These are phyloP conservation scores for Monosporascus sp. DNA, from an alignment of 2,329 filamentous ascomycete genomes.

Conservation along the genomic window DNA sequence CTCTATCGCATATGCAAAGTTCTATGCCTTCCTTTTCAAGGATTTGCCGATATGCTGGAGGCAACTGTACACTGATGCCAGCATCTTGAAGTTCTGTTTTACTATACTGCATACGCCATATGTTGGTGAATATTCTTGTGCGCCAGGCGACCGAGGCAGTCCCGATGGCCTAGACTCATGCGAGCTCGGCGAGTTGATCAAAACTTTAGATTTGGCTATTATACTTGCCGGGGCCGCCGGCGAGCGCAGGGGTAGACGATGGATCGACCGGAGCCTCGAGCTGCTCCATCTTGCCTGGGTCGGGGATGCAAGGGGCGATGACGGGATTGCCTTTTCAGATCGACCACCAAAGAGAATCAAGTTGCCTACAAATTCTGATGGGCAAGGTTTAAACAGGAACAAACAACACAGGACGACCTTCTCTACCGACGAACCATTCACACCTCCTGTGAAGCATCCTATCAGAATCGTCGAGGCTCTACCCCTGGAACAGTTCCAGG, in stretches of 20 bases:
- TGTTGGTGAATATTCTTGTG: slow-evolving; percentile 2
- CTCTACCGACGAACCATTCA: slow-evolving; percentile 33
- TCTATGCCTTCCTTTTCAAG: slow-evolving; percentile 65
- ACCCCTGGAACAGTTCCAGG: slow-evolving; percentile 56
- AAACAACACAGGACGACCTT: slow-evolving; percentile 16
- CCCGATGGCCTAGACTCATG: neutral
- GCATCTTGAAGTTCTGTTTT: slow-evolving; percentile 55
- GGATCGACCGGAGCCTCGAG: slow-evolving; percentile 47
- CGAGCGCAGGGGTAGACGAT: slow-evolving; percentile 39
- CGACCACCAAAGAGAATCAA: slow-evolving; percentile 15
- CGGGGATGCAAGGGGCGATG: neutral
- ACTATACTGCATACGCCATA: slow-evolving; percentile 20
- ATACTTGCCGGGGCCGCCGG: slow-evolving; percentile 67
- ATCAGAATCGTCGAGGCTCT: slow-evolving; percentile 39
- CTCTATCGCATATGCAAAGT: slow-evolving; percentile 55
- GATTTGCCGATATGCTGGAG: slow-evolving; percentile 65
- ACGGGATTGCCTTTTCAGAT: neutral
- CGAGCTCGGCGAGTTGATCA: slow-evolving; percentile 53
- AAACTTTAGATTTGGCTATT: slow-evolving; percentile 67
- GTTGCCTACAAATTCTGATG: neutral
- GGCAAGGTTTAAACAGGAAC: neutral
- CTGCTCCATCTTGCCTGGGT: slow-evolving; percentile 26
- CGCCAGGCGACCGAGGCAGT: slow-evolving; percentile 7
- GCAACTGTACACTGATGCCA: slow-evolving; percentile 65
- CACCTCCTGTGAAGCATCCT: slow-evolving; percentile 35